Evolutionary conservation across 164 flowering plant genomes (phyloP), one percentile per base, ranked within the genome.

Genomic region (Piper betle): DNA sequence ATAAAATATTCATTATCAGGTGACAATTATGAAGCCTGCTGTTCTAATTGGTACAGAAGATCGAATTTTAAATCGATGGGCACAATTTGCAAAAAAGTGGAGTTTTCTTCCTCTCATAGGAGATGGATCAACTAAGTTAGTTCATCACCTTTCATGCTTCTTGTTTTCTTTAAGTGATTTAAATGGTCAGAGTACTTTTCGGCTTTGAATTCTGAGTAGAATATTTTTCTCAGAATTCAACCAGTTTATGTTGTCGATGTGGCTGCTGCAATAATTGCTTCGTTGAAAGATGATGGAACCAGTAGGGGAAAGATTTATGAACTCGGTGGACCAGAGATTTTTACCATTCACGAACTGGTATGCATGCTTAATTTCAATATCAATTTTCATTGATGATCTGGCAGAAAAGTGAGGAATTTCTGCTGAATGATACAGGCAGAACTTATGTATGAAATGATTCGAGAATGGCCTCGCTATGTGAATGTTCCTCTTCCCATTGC

Each of bases 241-340:
- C 98, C 97, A 52, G 98, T 88, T 38, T 93, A 83, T 74, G 97
- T 93, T 62, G 74, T 77, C 60, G 98, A 93, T 72, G 97, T 90
- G 79, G 98, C 98, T 71, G 90, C 82, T 73, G 97, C 88, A 71
- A 71, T 90, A 65, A 55, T 86, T 61, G 75, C 92, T 4, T 84
- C 96, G 50, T 73, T 93, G 81, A 83, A 86, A 75, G 98, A 93
- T 77, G 87, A 93, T 70, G 98, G 96, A 19, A 57, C 79, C 55
- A 87, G 98, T 75, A 93, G 84, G 92, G 98, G 98, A 53, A 93
- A 87, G 72, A 70, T 75, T 55, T 93, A 87, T 72, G 97, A 93
- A 74, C 86, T 93, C 68, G 98, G 97, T 71, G 98, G 98, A 17
- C 97, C 98, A 40, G 96, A 93, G 20, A 66, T 90, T 71, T 83